Base-by-base conservation (phyloP, 1,284 basidiomycete species). In the Exsudoporus floridanus region DNA sequence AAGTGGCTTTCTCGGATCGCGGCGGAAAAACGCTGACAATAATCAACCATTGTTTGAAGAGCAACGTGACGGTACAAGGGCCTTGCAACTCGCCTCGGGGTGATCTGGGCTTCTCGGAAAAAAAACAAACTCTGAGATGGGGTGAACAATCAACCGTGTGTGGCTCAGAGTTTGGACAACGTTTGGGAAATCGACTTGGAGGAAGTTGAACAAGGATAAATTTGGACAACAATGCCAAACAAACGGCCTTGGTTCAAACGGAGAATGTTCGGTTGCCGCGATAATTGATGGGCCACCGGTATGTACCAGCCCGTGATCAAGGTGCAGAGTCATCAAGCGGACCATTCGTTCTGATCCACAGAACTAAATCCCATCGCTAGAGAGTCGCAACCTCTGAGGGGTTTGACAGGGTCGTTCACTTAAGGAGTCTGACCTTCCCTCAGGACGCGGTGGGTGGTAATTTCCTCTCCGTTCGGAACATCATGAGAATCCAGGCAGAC, bases 401-500 rank as follows among this genome's bases (percentile, higher is more conserved):
- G 48, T 41, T 30, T 37, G 35, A 36, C 48, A 52, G 49, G 42
- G 23, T 25, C 42, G 34, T 55, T 46, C 59, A 61, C 59, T 56
- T 61, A 50, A 34, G 43, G 50, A 52, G 61, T 61, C 30, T 49
- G 33, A 53, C 50, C 33, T 63, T 51, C 57, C 48, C 12, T 14
- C 40, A 28, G 25, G 37, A 38, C 31, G 19, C 7, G 12, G 44
- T 56, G 48, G 37, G 44, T 46, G 27, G 42, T 36, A 16, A 35
- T 48, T 56, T 40, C 48, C 48, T 42, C 46, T 49, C 39, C 40
- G 34, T 30, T 13, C 28, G 28, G 28, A 50, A 52, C 44, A 19
- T 7, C 42, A 53, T 54, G 61, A 52, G 59, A 61, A 63, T 64
- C 61, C 25, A 10, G 2, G 7, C 23, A 13, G 7, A 14, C 23